Evolutionary conservation across 345 rosid species (phyloP).

Genomic region (Kandelia obovata): DNA sequence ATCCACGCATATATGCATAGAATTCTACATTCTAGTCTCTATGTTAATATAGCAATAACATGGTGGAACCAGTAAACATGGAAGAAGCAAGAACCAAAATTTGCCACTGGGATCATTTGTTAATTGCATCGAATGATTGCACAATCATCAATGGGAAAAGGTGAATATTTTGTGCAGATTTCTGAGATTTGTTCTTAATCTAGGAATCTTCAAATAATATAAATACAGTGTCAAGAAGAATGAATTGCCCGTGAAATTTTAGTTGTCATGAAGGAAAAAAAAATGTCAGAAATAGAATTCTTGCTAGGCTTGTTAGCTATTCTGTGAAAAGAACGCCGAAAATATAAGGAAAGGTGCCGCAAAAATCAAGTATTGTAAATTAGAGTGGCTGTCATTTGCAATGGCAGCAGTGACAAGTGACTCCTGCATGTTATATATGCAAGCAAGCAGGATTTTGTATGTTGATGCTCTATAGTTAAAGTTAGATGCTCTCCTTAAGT

Average conservation of each 20-base stretch:
- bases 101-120: neutral
- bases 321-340: neutral
- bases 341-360: neutral
- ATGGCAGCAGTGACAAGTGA: neutral
- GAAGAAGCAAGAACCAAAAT: too few relatives aligned
- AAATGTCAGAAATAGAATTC: neutral
- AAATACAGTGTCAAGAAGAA: too few relatives aligned
- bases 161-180: neutral
- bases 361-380: neutral
- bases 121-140: neutral
- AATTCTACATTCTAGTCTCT: neutral
- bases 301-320: neutral
- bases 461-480: too few relatives aligned
- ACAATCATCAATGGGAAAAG: neutral
- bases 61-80: too few relatives aligned
- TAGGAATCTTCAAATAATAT: neutral
- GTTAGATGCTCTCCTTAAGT: too few relatives aligned
- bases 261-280: too few relatives aligned
- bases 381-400: neutral
- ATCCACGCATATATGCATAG: neutral
- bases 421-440: neutral
- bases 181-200: neutral
- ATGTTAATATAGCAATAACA: neutral
- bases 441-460: too few relatives aligned
- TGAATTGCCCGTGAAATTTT: too few relatives aligned